Evolutionary conservation across 2,329 filamentous ascomycete genomes (phyloP).

Genomic region (Aureobasidium sp.): DNA sequence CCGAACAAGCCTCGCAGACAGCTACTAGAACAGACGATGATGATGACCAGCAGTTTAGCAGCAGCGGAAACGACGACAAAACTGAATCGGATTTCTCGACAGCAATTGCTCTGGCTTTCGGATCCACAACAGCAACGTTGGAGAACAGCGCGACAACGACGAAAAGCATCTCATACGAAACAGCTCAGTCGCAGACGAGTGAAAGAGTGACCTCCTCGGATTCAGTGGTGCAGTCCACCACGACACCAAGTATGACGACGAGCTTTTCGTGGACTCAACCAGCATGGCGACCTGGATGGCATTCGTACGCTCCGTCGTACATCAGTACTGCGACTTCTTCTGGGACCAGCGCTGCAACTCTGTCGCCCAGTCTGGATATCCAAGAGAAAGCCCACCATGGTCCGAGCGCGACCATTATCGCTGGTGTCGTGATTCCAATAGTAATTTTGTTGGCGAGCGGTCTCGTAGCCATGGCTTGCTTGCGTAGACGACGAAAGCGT

Average conservation of each 20-base stretch:
- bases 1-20: not conserved
- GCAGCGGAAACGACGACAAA: not conserved
- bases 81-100: not conserved
- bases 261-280: not conserved
- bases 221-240: not conserved
- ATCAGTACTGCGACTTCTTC: not conserved
- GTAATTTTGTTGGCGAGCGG: not conserved
- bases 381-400: not conserved
- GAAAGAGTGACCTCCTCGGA: not conserved
- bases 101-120: not conserved
- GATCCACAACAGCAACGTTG: not conserved
- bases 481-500: not conserved
- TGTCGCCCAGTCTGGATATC: not conserved
- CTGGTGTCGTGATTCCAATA: constrained; percentile 2
- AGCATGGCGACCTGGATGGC: not conserved
- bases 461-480: not conserved
- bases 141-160: not conserved
- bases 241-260: not conserved
- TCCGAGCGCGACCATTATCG: not conserved
- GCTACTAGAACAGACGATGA: not conserved
- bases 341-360: not conserved
- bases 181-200: not conserved
- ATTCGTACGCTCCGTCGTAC: not conserved
- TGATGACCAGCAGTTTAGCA: not conserved
- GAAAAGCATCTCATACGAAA: not conserved